These are phyloP conservation scores for Citrus reticulata DNA, from an alignment of 345 rosid genomes.

Conservation along the genomic window DNA sequence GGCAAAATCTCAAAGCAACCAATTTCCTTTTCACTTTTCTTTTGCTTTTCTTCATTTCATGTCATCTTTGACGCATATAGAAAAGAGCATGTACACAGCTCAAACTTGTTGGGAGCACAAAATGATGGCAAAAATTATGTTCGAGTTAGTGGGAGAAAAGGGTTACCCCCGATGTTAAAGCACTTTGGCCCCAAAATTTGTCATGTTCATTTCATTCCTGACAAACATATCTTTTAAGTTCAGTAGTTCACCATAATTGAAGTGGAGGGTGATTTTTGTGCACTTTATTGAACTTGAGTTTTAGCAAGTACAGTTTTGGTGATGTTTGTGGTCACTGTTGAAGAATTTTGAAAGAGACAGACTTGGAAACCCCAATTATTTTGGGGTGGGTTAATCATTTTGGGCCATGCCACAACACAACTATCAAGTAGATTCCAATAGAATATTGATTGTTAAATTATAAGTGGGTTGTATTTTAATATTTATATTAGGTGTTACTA, in stretches of 20 bases:
- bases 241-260: background rate
- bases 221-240: background rate
- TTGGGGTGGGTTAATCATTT: too few species aligned
- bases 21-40: background rate
- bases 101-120: background rate
- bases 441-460: too few species aligned
- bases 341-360: background rate
- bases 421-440: too few species aligned
- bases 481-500: too few species aligned
- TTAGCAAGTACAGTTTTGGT: background rate
- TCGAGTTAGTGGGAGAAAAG: background rate
- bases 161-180: background rate
- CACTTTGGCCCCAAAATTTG: background rate
- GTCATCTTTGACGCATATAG: background rate
- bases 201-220: background rate
- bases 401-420: too few species aligned
- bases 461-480: too few species aligned
- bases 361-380: too few species aligned
- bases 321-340: background rate
- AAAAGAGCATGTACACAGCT: background rate
- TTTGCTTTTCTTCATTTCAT: constrained; percentile 13
- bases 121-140: background rate
- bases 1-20: constrained; percentile 3
- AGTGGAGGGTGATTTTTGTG: background rate
- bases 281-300: background rate